phyloP scores from a whole-genome alignment of 1,284 basidiomycete species.

The Leccinum fallax region DNA sequence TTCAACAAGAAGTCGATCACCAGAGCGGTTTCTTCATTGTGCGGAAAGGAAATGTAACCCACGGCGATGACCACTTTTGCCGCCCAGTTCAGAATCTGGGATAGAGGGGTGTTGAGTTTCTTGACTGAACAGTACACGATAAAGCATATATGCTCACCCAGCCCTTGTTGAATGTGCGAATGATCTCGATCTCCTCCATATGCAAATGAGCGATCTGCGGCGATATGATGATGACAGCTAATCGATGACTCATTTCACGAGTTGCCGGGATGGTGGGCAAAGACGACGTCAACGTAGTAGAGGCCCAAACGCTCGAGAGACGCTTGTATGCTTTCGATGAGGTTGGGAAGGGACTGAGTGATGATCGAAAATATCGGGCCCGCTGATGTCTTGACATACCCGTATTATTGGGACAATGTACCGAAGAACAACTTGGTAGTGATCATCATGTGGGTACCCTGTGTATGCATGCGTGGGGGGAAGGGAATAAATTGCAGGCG shows the following conservation, averaged over 20 bases:
- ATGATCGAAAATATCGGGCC: constrained; percentile 14
- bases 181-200: constrained; percentile 47
- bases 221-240: too few species aligned
- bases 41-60: constrained; percentile 13
- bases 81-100: constrained; percentile 44
- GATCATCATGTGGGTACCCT: constrained; percentile 45
- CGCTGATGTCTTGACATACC: constrained; percentile 70
- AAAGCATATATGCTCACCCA: constrained; percentile 17
- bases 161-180: constrained; percentile 45
- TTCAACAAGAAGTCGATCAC: not conserved
- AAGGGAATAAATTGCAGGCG: too few species aligned
- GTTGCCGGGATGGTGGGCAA: constrained; percentile 54
- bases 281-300: constrained; percentile 48
- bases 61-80: constrained; percentile 55
- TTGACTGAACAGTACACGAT: too few species aligned
- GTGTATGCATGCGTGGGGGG: too few species aligned
- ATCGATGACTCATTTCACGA: constrained; percentile 29
- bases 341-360: constrained; percentile 32
- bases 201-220: not conserved
- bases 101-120: not conserved
- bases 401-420: constrained; percentile 51
- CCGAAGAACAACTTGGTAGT: constrained; percentile 61
- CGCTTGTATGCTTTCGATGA: constrained; percentile 62
- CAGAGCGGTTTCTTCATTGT: not conserved
- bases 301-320: constrained; percentile 60